A percentile compares a stretch with the other conserved stretches of the same genome.
Conservation (phyloP, 768 basidiomycete genomes). For the Gelatoporia subvermispora region DNA sequence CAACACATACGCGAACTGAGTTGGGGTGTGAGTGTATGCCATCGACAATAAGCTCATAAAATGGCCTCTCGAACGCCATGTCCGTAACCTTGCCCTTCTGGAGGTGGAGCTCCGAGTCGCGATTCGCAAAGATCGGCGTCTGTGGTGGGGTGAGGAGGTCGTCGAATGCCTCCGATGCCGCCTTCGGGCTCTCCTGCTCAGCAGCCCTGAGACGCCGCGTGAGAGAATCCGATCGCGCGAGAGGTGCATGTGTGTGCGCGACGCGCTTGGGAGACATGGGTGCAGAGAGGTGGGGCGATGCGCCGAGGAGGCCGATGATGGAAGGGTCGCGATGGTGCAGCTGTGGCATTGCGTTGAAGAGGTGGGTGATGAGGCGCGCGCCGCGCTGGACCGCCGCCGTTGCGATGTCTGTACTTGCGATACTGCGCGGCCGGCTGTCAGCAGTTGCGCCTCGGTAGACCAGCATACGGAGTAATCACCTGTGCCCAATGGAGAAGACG, state of each 20-base stretch:
- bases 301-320: slow-evolving; percentile 83
- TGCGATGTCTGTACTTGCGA: slow-evolving; percentile 71
- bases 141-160: slow-evolving; percentile 52
- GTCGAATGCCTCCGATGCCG: slow-evolving; percentile 56
- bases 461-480: slow-evolving; percentile 37
- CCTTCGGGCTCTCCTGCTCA: slow-evolving; percentile 16
- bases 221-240: slow-evolving; percentile 14
- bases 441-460: neutral
- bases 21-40: slow-evolving; percentile 90
- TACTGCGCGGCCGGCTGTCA: slow-evolving; percentile 34
- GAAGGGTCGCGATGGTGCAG: slow-evolving; percentile 88
- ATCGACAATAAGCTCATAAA: slow-evolving; percentile 87
- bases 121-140: slow-evolving; percentile 33
- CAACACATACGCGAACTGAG: slow-evolving; percentile 65
- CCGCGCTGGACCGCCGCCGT: slow-evolving; percentile 66
- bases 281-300: slow-evolving; percentile 58
- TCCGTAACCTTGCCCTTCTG: slow-evolving; percentile 47
- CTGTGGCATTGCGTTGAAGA: slow-evolving; percentile 93
- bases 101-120: slow-evolving; percentile 30
- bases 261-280: slow-evolving; percentile 24
- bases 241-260: slow-evolving; percentile 5
- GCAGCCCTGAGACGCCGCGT: slow-evolving; percentile 9
- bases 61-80: slow-evolving; percentile 59
- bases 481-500: slow-evolving; percentile 85
- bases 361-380: slow-evolving; percentile 83